phyloP scores from a whole-genome alignment of 257 asterid species.

The Phtheirospermum japonicum region DNA sequence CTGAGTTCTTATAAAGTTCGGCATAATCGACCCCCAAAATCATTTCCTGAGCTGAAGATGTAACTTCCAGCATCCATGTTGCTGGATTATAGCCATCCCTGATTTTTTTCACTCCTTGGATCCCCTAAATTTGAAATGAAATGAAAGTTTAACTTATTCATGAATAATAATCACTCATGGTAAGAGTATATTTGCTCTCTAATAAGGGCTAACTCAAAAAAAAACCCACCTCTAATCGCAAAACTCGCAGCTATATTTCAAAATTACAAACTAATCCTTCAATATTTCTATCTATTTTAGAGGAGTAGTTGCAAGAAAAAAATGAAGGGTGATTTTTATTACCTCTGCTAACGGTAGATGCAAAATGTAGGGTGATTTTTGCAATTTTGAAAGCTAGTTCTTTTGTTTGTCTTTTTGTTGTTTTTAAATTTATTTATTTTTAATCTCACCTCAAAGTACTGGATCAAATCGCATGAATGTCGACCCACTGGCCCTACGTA shows the following conservation, averaged over 20 bases:
- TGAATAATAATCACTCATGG: neutral
- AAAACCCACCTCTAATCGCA: neutral
- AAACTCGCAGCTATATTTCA: neutral
- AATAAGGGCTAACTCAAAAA: neutral
- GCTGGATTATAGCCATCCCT: conserved; percentile 56
- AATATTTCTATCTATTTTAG: neutral
- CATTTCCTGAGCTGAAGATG: conserved; percentile 51
- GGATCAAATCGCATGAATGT: conserved; percentile 48
- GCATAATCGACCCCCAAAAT: conserved; percentile 47
- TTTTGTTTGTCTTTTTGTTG: too few species aligned
- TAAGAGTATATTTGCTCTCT: neutral
- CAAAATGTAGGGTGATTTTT: neutral
- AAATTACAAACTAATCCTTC: neutral
- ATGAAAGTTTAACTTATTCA: neutral
- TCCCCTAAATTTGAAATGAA: conserved; percentile 32
- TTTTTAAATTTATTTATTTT: too few species aligned
- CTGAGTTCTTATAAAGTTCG: conserved; percentile 46
- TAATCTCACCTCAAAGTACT: conserved; percentile 49
- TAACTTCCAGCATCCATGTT: conserved; percentile 66
- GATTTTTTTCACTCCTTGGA: conserved; percentile 48
- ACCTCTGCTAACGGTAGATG: neutral
- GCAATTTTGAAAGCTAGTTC: neutral
- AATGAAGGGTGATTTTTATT: neutral
- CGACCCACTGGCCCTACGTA: conserved; percentile 70
- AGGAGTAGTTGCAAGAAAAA: neutral